Base-by-base conservation (phyloP, 495 filamentous ascomycete species). In the Podospora appendiculata region DNA sequence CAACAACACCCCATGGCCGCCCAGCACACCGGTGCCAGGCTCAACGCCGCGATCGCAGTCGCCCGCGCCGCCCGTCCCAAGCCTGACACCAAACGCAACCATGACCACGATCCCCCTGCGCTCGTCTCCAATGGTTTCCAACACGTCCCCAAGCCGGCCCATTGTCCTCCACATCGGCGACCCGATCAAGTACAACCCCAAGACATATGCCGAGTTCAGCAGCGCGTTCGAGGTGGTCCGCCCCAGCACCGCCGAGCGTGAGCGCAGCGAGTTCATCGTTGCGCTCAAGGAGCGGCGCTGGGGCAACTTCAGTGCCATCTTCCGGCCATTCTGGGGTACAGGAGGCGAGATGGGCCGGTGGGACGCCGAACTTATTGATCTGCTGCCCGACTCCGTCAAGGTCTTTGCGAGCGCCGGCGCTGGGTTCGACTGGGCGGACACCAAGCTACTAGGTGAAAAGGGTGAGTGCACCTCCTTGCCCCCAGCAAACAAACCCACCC, bases 371-470 rank as follows among this genome's bases (percentile, higher is more conserved):
- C 66, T 89, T 41, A 83, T 90, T 35, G 64, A 70, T 4, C 60
- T 88, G 34, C 70, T 91, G 11, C 87, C 87, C 0, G 56, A 70
- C 19, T 78, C 76, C 5, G 82, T 86, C 54, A 81, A 76, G 61
- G 78, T 89, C 2, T 87, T 82, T 66, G 84, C 86, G 13, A 83
- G 79, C 55, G 85, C 87, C 4, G 87, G 86, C 11, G 83, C 87
- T 12, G 86, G 85, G 4, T 89, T 83, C 57, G 86, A 90, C 64
- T 89, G 87, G 85, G 86, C 81, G 34, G 83, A 91, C 61, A 83
- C 80, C 17, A 74, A 79, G 61, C 57, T 77, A n/a, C 62, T 90
- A 54, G 87, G 81, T 6, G 76, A 84, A 61, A 73, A 70, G 60
- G 86, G 86, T 88, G 71, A 51, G 76, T 57, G 51, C 25, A 59